Evolutionary conservation across 148 eudicot species (phyloP).

Genomic region (Fallopia convolvulus): DNA sequence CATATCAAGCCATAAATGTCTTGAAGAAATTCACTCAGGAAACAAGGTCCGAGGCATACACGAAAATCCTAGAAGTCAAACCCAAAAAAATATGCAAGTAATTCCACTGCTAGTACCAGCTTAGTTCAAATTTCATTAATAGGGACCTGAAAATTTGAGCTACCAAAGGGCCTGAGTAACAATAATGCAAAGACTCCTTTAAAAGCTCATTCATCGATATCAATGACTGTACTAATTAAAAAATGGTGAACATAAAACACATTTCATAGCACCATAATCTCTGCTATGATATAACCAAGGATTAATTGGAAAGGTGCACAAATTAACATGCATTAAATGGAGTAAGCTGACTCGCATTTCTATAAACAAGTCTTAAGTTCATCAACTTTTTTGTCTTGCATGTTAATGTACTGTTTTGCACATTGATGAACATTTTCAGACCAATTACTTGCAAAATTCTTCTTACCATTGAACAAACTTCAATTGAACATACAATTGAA

Average conservation of each 20-base stretch:
- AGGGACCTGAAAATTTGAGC: neutral
- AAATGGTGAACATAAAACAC: neutral
- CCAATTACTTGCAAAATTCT: neutral
- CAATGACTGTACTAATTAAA: neutral
- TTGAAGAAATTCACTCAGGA: neutral
- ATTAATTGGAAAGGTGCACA: neutral
- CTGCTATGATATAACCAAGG: neutral
- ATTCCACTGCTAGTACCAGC: neutral
- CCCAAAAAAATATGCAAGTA: neutral
- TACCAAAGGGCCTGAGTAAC: neutral
- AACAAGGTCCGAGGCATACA: slow-evolving; percentile 8
- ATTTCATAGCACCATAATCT: neutral
- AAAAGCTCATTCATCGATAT: neutral
- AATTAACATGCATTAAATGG: neutral
- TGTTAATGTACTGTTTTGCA: neutral
- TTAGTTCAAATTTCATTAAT: neutral
- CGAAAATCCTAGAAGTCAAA: slow-evolving; percentile 6
- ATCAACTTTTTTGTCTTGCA: neutral
- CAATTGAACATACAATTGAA: neutral
- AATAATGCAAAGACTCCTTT: neutral
- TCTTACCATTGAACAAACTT: neutral
- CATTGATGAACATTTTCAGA: neutral
- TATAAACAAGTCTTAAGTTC: neutral
- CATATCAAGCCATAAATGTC: neutral
- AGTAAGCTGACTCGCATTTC: neutral